phyloP scores from a whole-genome alignment of 352 stramenopile species.

The Globisporangium nunn region DNA sequence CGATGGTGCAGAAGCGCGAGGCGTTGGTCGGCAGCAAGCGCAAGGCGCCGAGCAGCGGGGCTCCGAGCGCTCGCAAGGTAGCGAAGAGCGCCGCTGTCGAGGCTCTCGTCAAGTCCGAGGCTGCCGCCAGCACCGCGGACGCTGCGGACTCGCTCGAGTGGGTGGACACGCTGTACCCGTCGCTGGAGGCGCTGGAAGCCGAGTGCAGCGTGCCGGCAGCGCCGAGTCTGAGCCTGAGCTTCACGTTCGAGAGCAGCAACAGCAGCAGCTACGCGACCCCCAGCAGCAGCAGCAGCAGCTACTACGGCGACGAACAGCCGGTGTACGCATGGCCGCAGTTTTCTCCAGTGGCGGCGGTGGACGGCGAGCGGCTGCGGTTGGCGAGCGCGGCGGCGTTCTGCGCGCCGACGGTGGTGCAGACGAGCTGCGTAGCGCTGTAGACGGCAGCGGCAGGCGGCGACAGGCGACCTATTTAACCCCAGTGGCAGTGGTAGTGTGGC shows the following conservation, averaged over 20 bases:
- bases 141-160: constrained; percentile 28
- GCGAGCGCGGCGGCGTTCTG: constrained; percentile 5
- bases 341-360: background rate
- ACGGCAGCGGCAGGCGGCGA: background rate
- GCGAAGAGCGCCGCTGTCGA: background rate
- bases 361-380: constrained; percentile 2
- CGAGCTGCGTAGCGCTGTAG: constrained; percentile 10
- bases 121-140: background rate
- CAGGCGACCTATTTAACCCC: constrained; percentile 4
- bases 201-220: constrained; percentile 8
- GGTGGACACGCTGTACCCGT: constrained; percentile 63
- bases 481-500: too few species aligned
- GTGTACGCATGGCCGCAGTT: constrained; percentile 12
- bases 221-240: background rate
- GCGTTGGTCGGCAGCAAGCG: constrained; percentile 3
- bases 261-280: background rate
- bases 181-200: constrained; percentile 27
- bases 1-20: constrained; percentile 4
- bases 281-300: background rate
- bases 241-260: background rate
- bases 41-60: constrained; percentile 3
- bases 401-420: constrained; percentile 11
- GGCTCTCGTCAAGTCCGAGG: constrained; percentile 3
- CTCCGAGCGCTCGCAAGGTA: background rate
- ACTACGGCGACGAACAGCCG: constrained; percentile 5